Percentiles rank a stretch among this genome's conserved stretches.
Conservation (phyloP, 2,329 filamentous ascomycete species). For the Cordyceps cateniannulata region DNA sequence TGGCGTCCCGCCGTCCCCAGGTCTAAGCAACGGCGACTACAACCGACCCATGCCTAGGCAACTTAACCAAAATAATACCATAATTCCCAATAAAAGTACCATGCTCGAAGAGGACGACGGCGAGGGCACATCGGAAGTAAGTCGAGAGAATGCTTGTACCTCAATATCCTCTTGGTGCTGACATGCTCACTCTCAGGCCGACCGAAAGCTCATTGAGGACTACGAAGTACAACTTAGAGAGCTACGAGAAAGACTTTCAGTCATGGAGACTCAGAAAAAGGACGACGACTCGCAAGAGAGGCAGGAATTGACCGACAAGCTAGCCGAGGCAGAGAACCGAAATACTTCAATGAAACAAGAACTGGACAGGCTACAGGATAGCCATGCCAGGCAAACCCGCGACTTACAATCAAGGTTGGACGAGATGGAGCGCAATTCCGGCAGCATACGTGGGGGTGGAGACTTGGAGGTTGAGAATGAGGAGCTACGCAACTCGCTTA, state of each 20-base stretch:
- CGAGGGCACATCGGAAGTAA: constrained; percentile 46
- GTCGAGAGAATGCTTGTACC: constrained; percentile 11
- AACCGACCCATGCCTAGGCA: constrained; percentile 79
- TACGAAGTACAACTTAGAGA: constrained; percentile 72
- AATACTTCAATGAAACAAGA: constrained; percentile 76
- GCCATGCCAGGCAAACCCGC: constrained; percentile 58
- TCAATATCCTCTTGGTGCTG: neutral
- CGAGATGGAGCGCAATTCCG: constrained; percentile 34
- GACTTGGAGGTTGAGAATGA: constrained; percentile 63
- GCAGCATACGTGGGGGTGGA: constrained; percentile 20
- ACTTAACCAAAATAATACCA: constrained; percentile 83
- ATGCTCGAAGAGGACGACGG: constrained; percentile 96
- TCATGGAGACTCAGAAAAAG: constrained; percentile 68
- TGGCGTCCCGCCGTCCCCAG: constrained; percentile 53
- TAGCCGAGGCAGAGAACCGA: constrained; percentile 67
- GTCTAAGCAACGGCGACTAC: constrained; percentile 55
- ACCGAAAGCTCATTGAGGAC: constrained; percentile 70
- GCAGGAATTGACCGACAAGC: constrained; percentile 65
- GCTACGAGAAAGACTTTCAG: constrained; percentile 65
- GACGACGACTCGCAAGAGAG: constrained; percentile 66
- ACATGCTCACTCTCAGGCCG: constrained; percentile 38
- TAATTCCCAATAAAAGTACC: constrained; percentile 95
- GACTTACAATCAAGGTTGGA: constrained; percentile 60
- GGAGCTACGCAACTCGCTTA: constrained; percentile 56
- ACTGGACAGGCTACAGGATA: constrained; percentile 63